Evolutionary conservation across 2,329 filamentous ascomycete species (phyloP), one percentile per base, ranked within the genome.

Genomic region (Fusarium sulawesiense): DNA sequence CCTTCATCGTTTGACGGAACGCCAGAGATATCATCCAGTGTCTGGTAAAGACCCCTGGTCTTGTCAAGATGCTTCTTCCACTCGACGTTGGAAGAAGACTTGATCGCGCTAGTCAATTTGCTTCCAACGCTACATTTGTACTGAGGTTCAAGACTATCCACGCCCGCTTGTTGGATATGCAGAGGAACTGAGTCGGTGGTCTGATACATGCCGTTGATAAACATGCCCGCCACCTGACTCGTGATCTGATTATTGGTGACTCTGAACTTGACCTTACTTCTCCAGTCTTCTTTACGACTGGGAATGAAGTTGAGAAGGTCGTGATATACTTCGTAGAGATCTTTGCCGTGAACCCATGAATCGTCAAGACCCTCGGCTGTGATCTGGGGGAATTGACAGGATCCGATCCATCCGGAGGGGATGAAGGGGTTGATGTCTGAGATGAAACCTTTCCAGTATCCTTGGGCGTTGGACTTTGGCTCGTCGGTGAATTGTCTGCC

Each of bases 241-340:
- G 93, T 96, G 75, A 97, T 95, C 53, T 89, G 84, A 79, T 96
- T 96, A 77, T 92, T 92, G 1, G 93, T 94, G 13, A 95, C 92
- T 56, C 92, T 86, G 78, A 91, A 95, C 50, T 79, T 79, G 34
- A 92, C 83, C 18, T 82, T 82, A 11, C 73, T 68, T 7, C 73
- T 68, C 81, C 82, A 84, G 29, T 84, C 76, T 14, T 79, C 66
- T 40, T 84, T 78, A 6, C 81, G 80, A 8, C 77, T 65, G 0
- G 92, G 92, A 2, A 96, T 81, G 77, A 95, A 92, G 4, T 81
- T 76, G 1, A 96, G 84, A 7, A 92, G 81, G 66, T 88, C 86
- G 73, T 90, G 87, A 76, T 97, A 96, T 11, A 95, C 92, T n/a
- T 80, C 86, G 75, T 89, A 93, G 0, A 96, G 80, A 76, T 96